phyloP scores from a whole-genome alignment of 768 basidiomycete species.

The Termitomyces eurrhizus region DNA sequence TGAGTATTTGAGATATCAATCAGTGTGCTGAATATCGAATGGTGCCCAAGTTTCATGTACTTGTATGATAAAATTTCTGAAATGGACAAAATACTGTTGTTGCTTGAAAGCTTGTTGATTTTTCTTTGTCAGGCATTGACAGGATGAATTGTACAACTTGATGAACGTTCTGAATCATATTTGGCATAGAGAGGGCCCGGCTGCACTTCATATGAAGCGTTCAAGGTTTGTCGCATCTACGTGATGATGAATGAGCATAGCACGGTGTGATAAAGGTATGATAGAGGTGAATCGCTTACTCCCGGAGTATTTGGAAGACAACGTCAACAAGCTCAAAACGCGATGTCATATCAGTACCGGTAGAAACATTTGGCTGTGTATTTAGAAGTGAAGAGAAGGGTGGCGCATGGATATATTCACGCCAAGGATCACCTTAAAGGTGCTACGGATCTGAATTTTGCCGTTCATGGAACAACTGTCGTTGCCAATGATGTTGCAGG shows the following conservation, averaged over 20 bases:
- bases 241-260: background rate
- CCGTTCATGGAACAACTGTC: background rate
- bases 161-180: background rate
- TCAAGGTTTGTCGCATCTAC: background rate
- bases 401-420: background rate
- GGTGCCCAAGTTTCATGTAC: no score
- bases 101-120: background rate
- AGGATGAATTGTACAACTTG: background rate
- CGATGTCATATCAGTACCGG: background rate
- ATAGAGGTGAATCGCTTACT: background rate
- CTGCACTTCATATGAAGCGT: background rate
- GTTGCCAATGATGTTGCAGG: background rate
- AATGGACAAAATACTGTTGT: no score
- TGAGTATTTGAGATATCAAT: background rate
- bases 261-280: background rate
- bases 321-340: background rate
- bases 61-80: background rate
- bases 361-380: background rate
- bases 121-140: background rate
- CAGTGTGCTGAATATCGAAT: background rate
- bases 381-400: background rate
- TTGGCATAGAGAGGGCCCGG: background rate
- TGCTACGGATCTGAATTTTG: background rate
- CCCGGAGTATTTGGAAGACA: background rate
- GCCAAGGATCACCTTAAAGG: background rate